Base-by-base conservation (phyloP, 495 filamentous ascomycete species). In the Aspergillus sclerotiicarbonarius region DNA sequence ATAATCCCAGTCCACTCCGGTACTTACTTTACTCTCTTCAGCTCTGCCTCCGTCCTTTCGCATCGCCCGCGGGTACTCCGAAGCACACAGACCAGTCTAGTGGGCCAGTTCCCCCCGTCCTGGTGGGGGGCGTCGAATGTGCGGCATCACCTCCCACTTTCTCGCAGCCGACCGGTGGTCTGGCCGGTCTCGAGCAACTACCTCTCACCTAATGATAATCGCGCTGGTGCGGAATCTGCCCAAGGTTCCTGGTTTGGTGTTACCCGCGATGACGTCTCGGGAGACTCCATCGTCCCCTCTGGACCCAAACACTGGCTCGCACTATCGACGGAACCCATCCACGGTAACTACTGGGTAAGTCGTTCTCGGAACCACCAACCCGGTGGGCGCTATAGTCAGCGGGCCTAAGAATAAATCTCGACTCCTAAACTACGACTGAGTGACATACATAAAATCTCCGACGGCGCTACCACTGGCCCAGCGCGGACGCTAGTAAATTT, bases 11-110 rank as follows among this genome's bases (percentile, higher is more conserved):
- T n/a, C 12, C n/a, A 12, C 37, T 41, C 37, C 13, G 37, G 37
- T 41, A 41, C 37, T n/a, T 35, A 13, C 33, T 35, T 41, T 41
- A 15, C 37, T 41, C 37, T 13, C 37, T 41, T 41, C 37, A 41
- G 37, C 13, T 15, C 37, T 41, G 12, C 12, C 13, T n/a, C 37
- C 8, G 7, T n/a, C 37, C 37, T n/a, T 41, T 13, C 15, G 13
- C 33, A 37, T 37, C 8, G 13, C 13, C 25, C 33, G 13, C 33
- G 33, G 33, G 13, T 37, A 25, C 32, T 10, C 30, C 50, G 51
- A 16, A 37, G 33, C 54, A 56, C 54, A 56, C 54, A 49, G 54
- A 56, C 54, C 54, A 56, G 47, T 15, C 47, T 13, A 32, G 47
- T 32, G 47, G 47, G 31, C 31, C 47, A 16, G 46, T 8, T n/a